Conservation (phyloP, 31 red algal species). For the Endocladia muricata region DNA sequence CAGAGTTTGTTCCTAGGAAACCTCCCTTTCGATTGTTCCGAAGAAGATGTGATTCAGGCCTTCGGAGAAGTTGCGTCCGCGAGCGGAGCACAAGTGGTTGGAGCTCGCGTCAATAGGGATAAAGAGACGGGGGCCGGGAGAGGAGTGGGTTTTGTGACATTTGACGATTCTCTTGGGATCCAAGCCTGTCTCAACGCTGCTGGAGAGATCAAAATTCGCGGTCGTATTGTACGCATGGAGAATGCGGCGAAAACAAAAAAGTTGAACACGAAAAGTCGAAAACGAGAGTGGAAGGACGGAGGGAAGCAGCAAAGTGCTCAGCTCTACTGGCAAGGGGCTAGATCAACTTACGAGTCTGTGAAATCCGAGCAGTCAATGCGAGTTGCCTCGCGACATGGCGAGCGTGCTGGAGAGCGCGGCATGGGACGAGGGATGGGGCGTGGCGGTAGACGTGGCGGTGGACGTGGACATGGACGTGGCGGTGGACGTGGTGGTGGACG, state of each 20-base stretch:
- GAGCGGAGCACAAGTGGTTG: conserved; percentile 14
- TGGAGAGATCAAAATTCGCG: conserved; percentile 46
- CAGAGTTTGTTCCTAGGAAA: conserved; percentile 82
- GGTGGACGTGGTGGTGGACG: background rate
- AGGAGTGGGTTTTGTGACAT: conserved; percentile 85
- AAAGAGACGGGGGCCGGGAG: conserved; percentile 70
- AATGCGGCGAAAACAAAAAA: conserved; percentile 42
- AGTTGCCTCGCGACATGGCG: too few relatives aligned
- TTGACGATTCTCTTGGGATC: conserved; percentile 51
- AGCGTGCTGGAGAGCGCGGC: too few relatives aligned
- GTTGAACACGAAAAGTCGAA: conserved; percentile 21
- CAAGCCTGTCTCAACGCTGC: conserved; percentile 18
- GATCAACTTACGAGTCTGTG: too few relatives aligned
- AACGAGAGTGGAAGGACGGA: too few relatives aligned
- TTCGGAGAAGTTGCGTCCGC: conserved; percentile 33
- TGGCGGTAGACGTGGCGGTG: too few relatives aligned
- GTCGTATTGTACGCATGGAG: conserved; percentile 47
- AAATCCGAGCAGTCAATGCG: too few relatives aligned
- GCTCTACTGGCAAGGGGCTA: too few relatives aligned
- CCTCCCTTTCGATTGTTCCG: conserved; percentile 78
- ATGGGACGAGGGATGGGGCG: too few relatives aligned
- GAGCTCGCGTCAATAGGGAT: conserved; percentile 77
- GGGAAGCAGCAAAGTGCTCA: too few relatives aligned
- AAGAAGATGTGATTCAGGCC: conserved; percentile 62
- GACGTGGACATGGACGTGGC: background rate